Base-by-base conservation (phyloP, 495 filamentous ascomycete genomes). In the Letharia columbiana region DNA sequence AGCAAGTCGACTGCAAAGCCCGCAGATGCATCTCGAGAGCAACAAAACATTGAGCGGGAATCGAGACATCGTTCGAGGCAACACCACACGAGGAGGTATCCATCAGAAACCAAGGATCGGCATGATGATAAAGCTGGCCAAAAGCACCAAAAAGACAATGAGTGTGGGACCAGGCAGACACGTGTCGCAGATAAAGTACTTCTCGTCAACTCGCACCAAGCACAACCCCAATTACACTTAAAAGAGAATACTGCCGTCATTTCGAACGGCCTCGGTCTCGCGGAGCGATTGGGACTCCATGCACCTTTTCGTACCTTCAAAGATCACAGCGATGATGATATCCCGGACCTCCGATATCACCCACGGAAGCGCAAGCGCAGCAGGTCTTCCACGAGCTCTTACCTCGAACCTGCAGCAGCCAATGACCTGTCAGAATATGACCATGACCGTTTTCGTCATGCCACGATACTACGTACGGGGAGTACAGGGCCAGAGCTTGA, bases 351-450 rank as follows among this genome's bases (percentile, higher is more conserved):
- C 3, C 39, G 49, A 44, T 6, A 31, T 15, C 39, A 39, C 12
- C 59, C 62, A 37, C 57, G 61, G 33, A 75, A 71, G 52, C 65
- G 64, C 64, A 68, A 63, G 45, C 61, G 65, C 35, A 64, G 60
- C 23, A 64, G 63, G 13, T 70, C 70, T 13, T 73, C 70, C 13
- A 69, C 71, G 41, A 73, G 68, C 58, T 74, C 73, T 37, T 66
- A 72, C 31, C 62, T 76, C 31, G 68, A 72, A 58, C 64, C 62
- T 40, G 70, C 70, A 10, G 45, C 44, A 37, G 41, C 39, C 47
- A 28, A 60, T 60, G 64, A 60, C 13, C 15, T 37, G n/a, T 33
- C 37, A 63, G 64, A 69, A 13, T 17, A 20, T 23, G 33, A 57
- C 10, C 18, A 58, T 59, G 37, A 12, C 11, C 18, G 12, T 9